Conservation (phyloP, 805 yeast genomes). For the Candida schatavii region DNA sequence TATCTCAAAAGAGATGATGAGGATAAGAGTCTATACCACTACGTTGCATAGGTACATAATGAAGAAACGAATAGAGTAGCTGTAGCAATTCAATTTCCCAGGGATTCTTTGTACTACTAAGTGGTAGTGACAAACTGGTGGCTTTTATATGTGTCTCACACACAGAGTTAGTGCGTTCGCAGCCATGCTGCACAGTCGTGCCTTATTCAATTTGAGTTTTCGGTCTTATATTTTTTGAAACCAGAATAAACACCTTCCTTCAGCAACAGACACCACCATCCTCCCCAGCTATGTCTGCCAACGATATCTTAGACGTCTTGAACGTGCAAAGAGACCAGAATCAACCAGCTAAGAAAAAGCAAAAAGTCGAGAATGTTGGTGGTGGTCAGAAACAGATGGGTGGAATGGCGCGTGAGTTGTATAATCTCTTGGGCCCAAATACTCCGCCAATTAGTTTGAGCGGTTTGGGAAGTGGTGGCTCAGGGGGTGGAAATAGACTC, state of each 20-base stretch:
- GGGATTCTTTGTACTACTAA: too few species aligned
- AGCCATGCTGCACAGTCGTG: too few species aligned
- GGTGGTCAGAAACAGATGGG: slow-evolving; percentile 29
- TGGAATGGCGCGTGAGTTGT: slow-evolving; percentile 89
- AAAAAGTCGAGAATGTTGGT: slow-evolving; percentile 22
- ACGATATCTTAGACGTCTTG: slow-evolving; percentile 73
- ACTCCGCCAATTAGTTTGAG: slow-evolving; percentile 70
- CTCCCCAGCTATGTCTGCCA: slow-evolving; percentile 30
- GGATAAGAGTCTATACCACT: slow-evolving; percentile 58
- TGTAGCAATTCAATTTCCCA: too few species aligned
- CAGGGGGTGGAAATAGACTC: slow-evolving; percentile 51
- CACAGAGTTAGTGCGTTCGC: too few species aligned
- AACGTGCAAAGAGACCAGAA: slow-evolving; percentile 54
- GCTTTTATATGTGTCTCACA: too few species aligned
- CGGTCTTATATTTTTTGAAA: background rate
- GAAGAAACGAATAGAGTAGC: too few species aligned
- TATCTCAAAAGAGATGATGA: slow-evolving; percentile 70
- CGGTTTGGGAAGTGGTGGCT: slow-evolving; percentile 20
- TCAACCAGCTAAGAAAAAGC: slow-evolving; percentile 43
- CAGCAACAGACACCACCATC: background rate
- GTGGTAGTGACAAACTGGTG: too few species aligned
- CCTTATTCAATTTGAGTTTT: background rate
- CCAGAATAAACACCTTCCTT: background rate
- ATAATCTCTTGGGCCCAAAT: slow-evolving; percentile 84
- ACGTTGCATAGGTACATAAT: slow-evolving; percentile 56